phyloP scores from a whole-genome alignment of 345 rosid genomes.

The Salix dunnii region DNA sequence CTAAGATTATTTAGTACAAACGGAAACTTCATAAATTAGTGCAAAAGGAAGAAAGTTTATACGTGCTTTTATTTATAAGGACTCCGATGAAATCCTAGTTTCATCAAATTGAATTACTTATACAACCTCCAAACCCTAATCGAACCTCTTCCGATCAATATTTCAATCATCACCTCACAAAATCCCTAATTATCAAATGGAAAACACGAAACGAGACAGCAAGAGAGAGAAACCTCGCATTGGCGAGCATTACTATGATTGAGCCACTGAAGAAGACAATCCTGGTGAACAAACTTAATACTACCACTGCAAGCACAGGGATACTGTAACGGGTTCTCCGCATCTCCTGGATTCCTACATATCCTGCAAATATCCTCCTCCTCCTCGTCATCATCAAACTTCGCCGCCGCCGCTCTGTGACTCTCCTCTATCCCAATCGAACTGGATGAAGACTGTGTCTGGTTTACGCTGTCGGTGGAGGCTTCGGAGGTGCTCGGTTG shows the following conservation, averaged over 20 bases:
- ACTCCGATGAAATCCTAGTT: not conserved
- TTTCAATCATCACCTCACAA: not conserved
- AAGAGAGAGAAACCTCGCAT: constrained; percentile 70
- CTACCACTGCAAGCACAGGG: constrained; percentile 99
- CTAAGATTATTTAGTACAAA: not conserved
- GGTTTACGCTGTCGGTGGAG: not conserved
- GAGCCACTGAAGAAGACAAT: constrained; percentile 99
- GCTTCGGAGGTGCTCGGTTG: constrained; percentile 4
- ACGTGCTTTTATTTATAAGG: not conserved
- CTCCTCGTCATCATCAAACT: constrained; percentile 64
- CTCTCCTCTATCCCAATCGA: constrained; percentile 19
- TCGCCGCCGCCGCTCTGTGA: constrained; percentile 20
- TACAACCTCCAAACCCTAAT: not conserved
- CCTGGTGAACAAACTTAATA: constrained; percentile 95
- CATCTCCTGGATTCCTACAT: constrained; percentile 94
- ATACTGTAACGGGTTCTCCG: constrained; percentile 82
- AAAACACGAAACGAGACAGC: not conserved
- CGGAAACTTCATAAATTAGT: not conserved
- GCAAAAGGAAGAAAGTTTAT: not conserved
- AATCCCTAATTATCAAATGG: not conserved
- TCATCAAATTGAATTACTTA: not conserved
- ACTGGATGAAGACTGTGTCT: constrained; percentile 5
- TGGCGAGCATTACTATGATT: constrained; percentile 98
- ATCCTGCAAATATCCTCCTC: constrained; percentile 99
- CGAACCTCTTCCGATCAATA: constrained; percentile 1